Percentiles rank a stretch among this genome's conserved stretches.
Evolutionary conservation across 2,329 filamentous ascomycete species (phyloP).

Genomic region (Bipolaris victoriae): DNA sequence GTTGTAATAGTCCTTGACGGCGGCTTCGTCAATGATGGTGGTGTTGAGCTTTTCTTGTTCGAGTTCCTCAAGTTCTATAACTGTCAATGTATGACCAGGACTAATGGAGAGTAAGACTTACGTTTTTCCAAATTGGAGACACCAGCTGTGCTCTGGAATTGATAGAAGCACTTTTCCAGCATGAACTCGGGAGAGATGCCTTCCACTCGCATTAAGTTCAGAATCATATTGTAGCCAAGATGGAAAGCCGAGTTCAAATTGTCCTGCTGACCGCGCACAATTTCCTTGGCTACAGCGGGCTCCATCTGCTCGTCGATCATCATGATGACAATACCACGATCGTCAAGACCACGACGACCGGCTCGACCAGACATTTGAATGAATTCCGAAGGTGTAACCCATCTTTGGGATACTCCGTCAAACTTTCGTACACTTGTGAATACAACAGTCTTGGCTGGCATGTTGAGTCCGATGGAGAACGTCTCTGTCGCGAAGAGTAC

Average conservation of each 20-base stretch:
- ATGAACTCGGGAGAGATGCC: constrained; percentile 99
- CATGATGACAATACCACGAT: constrained; percentile 98
- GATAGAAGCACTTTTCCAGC: constrained; percentile 97
- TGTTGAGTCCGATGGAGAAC: constrained; percentile 97
- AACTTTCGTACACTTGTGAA: constrained; percentile 97
- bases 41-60: constrained; percentile 76
- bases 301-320: constrained; percentile 99
- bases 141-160: constrained; percentile 94
- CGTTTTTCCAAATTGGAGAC: constrained; percentile 80
- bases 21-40: constrained; percentile 82
- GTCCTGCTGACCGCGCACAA: constrained; percentile 96
- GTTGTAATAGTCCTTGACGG: constrained; percentile 93
- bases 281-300: constrained; percentile 88
- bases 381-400: constrained; percentile 93
- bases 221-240: constrained; percentile 98
- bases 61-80: constrained; percentile 72
- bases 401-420: constrained; percentile 79
- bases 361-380: constrained; percentile 99
- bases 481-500: constrained; percentile 98
- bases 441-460: constrained; percentile 99
- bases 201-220: constrained; percentile 96
- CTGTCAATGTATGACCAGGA: constrained; percentile 2
- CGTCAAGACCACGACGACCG: constrained; percentile 94
- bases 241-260: constrained; percentile 98
- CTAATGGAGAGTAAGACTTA: constrained; percentile 28